These are phyloP conservation scores for Phytophthora agathidicida DNA, from an alignment of 352 stramenopile species.

Conservation along the genomic window DNA sequence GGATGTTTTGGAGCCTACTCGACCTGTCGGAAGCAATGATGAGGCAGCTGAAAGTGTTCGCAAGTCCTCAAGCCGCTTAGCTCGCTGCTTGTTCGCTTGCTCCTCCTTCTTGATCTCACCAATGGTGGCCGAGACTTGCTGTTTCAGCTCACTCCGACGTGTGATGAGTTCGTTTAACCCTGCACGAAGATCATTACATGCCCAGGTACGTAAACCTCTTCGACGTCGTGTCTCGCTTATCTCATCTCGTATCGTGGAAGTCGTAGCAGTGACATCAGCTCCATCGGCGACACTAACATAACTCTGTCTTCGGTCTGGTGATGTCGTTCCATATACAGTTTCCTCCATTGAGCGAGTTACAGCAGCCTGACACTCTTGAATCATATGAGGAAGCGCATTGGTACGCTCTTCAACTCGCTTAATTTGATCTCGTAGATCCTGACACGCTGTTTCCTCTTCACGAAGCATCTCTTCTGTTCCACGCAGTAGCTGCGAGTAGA, in stretches of 20 bases:
- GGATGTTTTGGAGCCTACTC: slow-evolving; percentile 22
- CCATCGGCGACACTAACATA: not conserved
- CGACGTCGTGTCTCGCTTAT: slow-evolving; percentile 48
- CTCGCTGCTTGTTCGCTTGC: slow-evolving; percentile 53
- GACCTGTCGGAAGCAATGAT: slow-evolving; percentile 11
- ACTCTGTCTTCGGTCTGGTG: not conserved
- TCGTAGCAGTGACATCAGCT: slow-evolving; percentile 11
- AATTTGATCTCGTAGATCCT: slow-evolving; percentile 25
- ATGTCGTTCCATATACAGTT: not conserved
- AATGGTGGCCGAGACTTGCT: slow-evolving; percentile 47
- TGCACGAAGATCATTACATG: slow-evolving; percentile 56
- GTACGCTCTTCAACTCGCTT: slow-evolving; percentile 29
- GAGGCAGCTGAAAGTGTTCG: slow-evolving; percentile 15
- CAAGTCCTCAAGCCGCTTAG: slow-evolving; percentile 57
- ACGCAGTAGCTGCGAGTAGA: slow-evolving; percentile 43
- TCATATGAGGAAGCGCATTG: slow-evolving; percentile 37
- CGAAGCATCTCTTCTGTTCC: slow-evolving; percentile 35
- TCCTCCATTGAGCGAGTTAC: slow-evolving; percentile 24
- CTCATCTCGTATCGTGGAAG: slow-evolving; percentile 41
- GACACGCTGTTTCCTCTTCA: slow-evolving; percentile 22
- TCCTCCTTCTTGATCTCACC: slow-evolving; percentile 65
- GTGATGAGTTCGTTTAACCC: slow-evolving; percentile 62
- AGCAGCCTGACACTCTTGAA: slow-evolving; percentile 33
- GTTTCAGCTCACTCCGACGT: slow-evolving; percentile 66
- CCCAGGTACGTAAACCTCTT: slow-evolving; percentile 57